Evolutionary conservation across 2,329 filamentous ascomycete species (phyloP), one percentile per base, ranked within the genome.

Genomic region (Aspergillus oerlinghausenensis): DNA sequence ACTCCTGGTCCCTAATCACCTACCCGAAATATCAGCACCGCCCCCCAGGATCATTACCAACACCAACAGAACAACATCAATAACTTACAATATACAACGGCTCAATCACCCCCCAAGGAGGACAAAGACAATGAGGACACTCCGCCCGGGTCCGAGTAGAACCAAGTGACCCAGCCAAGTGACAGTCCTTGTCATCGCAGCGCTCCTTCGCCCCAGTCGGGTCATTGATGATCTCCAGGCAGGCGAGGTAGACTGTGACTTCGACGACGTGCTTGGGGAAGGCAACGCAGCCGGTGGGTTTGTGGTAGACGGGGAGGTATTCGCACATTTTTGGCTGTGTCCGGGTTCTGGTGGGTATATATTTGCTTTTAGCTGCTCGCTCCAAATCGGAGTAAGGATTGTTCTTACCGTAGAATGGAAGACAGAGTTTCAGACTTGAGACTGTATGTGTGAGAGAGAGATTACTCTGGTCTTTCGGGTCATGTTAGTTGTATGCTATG

Each of bases 161-260:
- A 3, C 51, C 51, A 28, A 52, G 26, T 4, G 28, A 25, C 8
- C 38, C 51, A 25, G n/a, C 17, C n/a, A 45, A 28, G 5, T 23
- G 26, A 48, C 51, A 53, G 19, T 53, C 51, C 42, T 47, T 45
- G 25, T 26, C 26, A n/a, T 26, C 42, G 21, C 51, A 53, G 42
- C 45, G 51, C 6, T 32, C 25, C 28, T 10, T 29, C 4, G 25
- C 29, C 4, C 19, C 10, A 3, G 28, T 4, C 5, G 42, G 43
- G 19, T 48, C 19, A 11, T 53, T 48, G 17, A 23, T 21, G 26
- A 53, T 53, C 19, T 25, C 23, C 40, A 47, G 19, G 51, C 42
- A 53, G 5, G 32, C 42, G 21, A 53, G 29, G 19, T 53, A 53
- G 9, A 53, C 21, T 0, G 7, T 53, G 9, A 48, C 26, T 3